Base-by-base conservation (phyloP, 176 grass and related monocot genomes). In the Ensete ventricosum region DNA sequence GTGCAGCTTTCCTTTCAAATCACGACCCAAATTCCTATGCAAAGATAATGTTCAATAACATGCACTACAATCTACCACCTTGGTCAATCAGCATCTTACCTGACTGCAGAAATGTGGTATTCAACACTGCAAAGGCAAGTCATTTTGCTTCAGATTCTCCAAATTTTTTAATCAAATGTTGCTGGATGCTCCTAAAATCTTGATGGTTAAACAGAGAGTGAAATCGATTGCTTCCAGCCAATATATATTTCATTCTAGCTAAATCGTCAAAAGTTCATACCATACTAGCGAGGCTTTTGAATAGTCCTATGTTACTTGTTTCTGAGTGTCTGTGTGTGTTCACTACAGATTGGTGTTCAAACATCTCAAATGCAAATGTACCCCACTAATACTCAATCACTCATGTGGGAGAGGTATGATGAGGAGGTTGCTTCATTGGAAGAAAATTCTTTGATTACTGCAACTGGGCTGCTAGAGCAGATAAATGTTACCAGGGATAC, bases 301-400 rank as follows among this genome's bases (percentile, higher is more conserved):
- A 62, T 7, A 62, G 14, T 34, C 1, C 14, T 68, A 68, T 34
- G 25, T 17, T 68, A 14, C 1, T 16, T 43, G 23, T 68, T 68
- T 4, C 1, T 27, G 57, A 62, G 6, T 1, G 20, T 62, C 17
- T 55, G 20, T n/a, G 54, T 57, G 78, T 67, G 69, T 54, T 22
- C 71, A 48, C 53, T 34, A 62, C 67, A 99, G 90, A 83, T 99
- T 80, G 95, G 95, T 58, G 89, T 90, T 82, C 95, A 99, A 80
- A 99, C 95, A 78, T 91, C 88, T 81, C 90, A 99, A 73, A 91
- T 99, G 88, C 91, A 99, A 87, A 99, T 99, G 95, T 87, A 84
- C 83, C 73, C 81, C 54, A 74, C 76, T 72, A 84, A 80, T 51
- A 66, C 75, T 67, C 84, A 85, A 17, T 77, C 86, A 71, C 89